phyloP scores from a whole-genome alignment of 225 moss, liverwort and hornwort genomes.

The Sphagnum contortum region DNA sequence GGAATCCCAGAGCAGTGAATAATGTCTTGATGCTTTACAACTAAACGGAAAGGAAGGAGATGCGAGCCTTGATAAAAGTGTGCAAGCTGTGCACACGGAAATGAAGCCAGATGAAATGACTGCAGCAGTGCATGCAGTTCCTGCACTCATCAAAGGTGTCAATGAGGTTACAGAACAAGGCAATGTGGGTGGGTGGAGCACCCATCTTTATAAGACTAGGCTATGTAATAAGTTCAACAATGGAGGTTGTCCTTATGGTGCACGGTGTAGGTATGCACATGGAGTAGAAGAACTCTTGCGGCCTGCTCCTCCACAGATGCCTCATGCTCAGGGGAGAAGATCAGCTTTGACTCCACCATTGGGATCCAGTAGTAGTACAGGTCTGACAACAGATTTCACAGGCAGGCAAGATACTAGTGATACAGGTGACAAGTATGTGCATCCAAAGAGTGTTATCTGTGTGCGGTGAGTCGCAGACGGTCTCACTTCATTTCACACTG shows the following conservation, averaged over 20 bases:
- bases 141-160: no score
- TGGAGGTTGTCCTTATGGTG: not conserved
- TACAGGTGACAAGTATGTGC: not conserved
- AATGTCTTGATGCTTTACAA: not conserved
- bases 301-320: not conserved
- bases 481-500: not conserved
- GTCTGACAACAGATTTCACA: not conserved
- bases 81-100: slow-evolving; percentile 1
- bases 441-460: slow-evolving; percentile 4
- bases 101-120: no score
- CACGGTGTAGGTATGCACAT: slow-evolving; percentile 2
- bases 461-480: slow-evolving; percentile 2
- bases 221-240: slow-evolving; percentile 5
- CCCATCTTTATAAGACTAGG: slow-evolving; percentile 2
- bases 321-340: not conserved
- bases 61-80: slow-evolving; percentile 1
- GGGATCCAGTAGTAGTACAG: not conserved
- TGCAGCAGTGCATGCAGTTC: no score
- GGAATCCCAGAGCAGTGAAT: not conserved
- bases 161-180: not conserved
- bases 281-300: slow-evolving; percentile 1
- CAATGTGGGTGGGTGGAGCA: slow-evolving; percentile 2
- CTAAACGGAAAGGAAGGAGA: not conserved
- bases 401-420: not conserved
- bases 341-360: no score